These are phyloP conservation scores for Diatrype stigma DNA, from an alignment of 2,329 filamentous ascomycete genomes.

Conservation along the genomic window DNA sequence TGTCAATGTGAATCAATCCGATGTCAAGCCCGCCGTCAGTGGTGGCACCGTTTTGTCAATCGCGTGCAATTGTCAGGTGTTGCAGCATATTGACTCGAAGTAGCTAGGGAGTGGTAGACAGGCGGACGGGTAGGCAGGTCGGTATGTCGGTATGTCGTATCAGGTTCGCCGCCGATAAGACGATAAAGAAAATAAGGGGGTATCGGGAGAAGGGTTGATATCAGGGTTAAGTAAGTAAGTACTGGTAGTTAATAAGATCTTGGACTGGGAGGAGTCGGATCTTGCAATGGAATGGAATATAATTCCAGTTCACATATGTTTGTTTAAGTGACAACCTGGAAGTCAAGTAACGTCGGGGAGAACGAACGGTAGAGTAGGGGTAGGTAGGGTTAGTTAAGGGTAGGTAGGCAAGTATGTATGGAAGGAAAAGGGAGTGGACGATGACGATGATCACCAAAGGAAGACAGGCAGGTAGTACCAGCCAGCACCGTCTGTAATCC, in stretches of 20 bases:
- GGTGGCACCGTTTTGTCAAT: not conserved
- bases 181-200: not conserved
- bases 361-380: not conserved
- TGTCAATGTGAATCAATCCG: not conserved
- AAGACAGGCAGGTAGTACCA: not conserved
- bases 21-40: not conserved
- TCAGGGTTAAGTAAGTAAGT: too few species aligned
- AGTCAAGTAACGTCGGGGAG: not conserved
- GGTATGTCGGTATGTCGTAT: too few species aligned
- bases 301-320: too few species aligned
- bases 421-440: not conserved
- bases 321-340: too few species aligned
- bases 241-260: too few species aligned
- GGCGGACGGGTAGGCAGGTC: too few species aligned
- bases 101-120: too few species aligned
- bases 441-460: conserved; percentile 1
- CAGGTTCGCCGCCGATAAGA: not conserved
- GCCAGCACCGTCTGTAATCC: not conserved
- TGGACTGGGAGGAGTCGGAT: too few species aligned
- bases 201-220: not conserved
- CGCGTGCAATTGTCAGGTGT: not conserved
- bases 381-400: not conserved
- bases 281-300: too few species aligned
- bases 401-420: not conserved
- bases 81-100: not conserved